Conservation (phyloP, 352 stramenopile genomes). For the Pythium phragmitis region DNA sequence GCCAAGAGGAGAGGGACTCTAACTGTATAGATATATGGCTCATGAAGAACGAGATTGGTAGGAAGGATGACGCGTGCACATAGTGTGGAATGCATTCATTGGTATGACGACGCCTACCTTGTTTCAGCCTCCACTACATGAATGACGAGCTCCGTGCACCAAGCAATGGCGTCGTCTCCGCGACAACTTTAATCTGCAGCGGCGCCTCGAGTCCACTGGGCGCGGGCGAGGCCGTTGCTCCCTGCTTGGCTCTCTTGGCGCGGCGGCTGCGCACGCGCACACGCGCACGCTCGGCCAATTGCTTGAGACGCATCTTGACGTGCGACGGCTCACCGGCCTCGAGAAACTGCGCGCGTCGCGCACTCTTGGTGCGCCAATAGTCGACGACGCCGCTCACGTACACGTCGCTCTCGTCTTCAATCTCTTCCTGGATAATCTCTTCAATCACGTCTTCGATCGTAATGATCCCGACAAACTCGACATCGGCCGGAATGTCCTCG, state of each 20-base stretch:
- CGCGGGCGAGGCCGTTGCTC: background rate
- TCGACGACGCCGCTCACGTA: conserved; percentile 61
- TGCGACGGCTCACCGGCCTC: conserved; percentile 22
- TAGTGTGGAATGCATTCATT: conserved; percentile 6
- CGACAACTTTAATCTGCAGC: conserved; percentile 50
- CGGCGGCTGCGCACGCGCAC: conserved; percentile 43
- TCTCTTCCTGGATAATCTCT: conserved; percentile 88
- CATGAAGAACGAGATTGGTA: background rate
- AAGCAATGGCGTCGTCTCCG: conserved; percentile 49
- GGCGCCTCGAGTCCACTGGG: conserved; percentile 31
- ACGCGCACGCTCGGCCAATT: conserved; percentile 51
- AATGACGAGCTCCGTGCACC: conserved; percentile 5
- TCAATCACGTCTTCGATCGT: conserved; percentile 93
- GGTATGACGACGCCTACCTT: background rate
- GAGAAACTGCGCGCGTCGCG: conserved; percentile 35
- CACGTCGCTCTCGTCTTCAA: conserved; percentile 87
- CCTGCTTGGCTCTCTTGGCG: conserved; percentile 33
- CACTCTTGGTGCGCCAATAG: conserved; percentile 47
- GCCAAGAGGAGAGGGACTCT: background rate
- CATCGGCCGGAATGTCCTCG: conserved; percentile 36
- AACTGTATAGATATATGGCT: conserved; percentile 2
- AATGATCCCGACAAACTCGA: conserved; percentile 82
- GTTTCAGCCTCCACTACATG: background rate
- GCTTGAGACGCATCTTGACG: conserved; percentile 41
- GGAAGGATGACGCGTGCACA: background rate